Evolutionary conservation across 176 grass and related monocot species (phyloP).

Genomic region (Carex kokanica): DNA sequence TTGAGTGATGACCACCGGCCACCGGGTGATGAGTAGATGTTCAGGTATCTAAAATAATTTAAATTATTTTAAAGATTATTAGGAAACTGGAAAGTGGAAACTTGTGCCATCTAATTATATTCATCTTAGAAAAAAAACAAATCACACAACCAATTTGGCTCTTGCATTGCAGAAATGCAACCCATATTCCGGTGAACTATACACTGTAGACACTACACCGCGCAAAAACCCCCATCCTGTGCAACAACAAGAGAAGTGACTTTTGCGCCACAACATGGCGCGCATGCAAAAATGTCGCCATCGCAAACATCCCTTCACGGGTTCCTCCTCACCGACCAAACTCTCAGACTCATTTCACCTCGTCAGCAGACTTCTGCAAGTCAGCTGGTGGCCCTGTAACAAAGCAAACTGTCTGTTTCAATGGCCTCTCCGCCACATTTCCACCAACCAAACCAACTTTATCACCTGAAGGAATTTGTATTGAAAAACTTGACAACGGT

Average conservation of each 20-base stretch:
- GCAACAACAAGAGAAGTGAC: conserved; percentile 37
- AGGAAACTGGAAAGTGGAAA: not conserved
- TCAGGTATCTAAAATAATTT: not conserved
- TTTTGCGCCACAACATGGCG: conserved; percentile 64
- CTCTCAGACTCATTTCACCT: conserved; percentile 65
- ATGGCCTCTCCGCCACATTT: conserved; percentile 51
- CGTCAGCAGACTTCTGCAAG: conserved; percentile 48
- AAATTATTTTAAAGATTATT: not conserved
- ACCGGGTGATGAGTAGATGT: not conserved
- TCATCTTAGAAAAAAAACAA: not conserved
- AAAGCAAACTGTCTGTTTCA: conserved; percentile 42
- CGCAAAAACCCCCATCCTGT: conserved; percentile 53
- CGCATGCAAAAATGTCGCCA: conserved; percentile 60
- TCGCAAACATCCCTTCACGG: conserved; percentile 48
- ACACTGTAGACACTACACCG: conserved; percentile 35
- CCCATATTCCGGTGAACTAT: conserved; percentile 70
- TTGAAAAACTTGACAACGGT: conserved; percentile 73
- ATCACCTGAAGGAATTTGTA: conserved; percentile 62
- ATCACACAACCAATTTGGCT: not conserved
- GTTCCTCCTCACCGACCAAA: conserved; percentile 30
- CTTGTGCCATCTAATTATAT: not conserved
- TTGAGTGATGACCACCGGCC: not conserved
- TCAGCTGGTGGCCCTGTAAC: conserved; percentile 34
- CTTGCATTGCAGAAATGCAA: conserved; percentile 54
- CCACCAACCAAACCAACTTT: conserved; percentile 9